A percentile compares a stretch with the other conserved stretches of the same genome.
Conservation (phyloP, 164 flowering plant genomes). For the Vitis rupestris region DNA sequence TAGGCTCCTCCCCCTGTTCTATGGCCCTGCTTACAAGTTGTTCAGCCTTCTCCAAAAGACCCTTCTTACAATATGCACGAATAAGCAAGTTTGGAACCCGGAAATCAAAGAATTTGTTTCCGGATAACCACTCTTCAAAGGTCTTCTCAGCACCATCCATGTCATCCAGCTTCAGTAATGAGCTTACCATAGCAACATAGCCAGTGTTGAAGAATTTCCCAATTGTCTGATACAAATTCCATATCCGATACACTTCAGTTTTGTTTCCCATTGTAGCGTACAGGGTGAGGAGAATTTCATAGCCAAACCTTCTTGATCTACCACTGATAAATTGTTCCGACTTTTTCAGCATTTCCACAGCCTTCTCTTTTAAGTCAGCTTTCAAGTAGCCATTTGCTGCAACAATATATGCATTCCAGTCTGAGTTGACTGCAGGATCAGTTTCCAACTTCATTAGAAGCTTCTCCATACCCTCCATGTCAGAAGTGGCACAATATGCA, state of each 20-base stretch:
- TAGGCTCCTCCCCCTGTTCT: constrained; percentile 24
- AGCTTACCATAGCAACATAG: constrained; percentile 29
- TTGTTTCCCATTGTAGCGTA: constrained; percentile 28
- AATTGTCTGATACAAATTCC: constrained; percentile 23
- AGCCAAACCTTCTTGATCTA: constrained; percentile 8
- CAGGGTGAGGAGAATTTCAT: constrained; percentile 23
- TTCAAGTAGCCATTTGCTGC: constrained; percentile 37
- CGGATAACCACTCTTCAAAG: constrained; percentile 34
- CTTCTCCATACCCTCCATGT: constrained; percentile 39
- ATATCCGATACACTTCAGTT: constrained; percentile 38
- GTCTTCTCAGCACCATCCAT: constrained; percentile 37
- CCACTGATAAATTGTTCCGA: constrained; percentile 19
- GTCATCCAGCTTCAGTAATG: constrained; percentile 37
- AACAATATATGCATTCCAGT: constrained; percentile 24
- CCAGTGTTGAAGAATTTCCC: constrained; percentile 11
- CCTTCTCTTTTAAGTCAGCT: constrained; percentile 28
- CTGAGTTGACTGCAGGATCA: constrained; percentile 19
- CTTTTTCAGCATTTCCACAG: constrained; percentile 23
- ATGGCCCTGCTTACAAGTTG: constrained; percentile 11
- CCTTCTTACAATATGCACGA: constrained; percentile 31
- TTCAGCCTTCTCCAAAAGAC: constrained; percentile 37
- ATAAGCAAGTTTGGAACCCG: constrained; percentile 28
- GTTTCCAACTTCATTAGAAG: constrained; percentile 27
- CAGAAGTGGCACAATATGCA: constrained; percentile 26
- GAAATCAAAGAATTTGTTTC: constrained; percentile 14